Conservation (phyloP, 2,329 filamentous ascomycete genomes). For the Ceratocystis lukuohia region DNA sequence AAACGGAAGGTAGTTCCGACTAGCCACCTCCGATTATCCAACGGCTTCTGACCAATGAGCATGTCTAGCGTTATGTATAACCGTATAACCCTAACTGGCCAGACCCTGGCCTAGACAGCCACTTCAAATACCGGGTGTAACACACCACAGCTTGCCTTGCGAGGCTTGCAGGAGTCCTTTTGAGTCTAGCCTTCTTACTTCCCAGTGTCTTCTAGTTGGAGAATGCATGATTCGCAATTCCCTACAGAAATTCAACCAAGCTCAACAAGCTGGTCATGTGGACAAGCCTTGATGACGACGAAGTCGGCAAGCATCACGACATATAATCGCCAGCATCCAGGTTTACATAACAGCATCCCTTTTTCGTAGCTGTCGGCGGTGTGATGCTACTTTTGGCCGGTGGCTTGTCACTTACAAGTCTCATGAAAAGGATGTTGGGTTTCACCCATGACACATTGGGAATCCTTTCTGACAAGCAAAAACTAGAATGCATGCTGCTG, state of each 20-base stretch:
- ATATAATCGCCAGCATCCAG: not conserved
- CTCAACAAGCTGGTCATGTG: not conserved
- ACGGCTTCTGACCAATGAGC: not conserved
- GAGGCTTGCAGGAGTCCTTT: not conserved
- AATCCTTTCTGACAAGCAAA: slow-evolving; percentile 12
- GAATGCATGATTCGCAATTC: not conserved
- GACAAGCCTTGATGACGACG: slow-evolving; percentile 4
- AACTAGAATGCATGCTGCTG: not conserved
- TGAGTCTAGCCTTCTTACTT: not conserved
- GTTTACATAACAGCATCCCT: slow-evolving; percentile 5
- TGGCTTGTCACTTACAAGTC: not conserved
- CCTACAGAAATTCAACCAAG: not conserved
- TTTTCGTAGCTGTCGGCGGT: not conserved
- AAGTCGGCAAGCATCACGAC: slow-evolving; percentile 3
- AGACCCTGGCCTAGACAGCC: not conserved
- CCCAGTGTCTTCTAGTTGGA: not conserved
- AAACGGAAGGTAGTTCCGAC: not conserved
- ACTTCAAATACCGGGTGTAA: not conserved
- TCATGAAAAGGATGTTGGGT: not conserved
- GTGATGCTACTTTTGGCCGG: not conserved
- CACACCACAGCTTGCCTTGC: not conserved
- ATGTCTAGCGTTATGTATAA: not conserved
- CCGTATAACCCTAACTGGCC: not conserved
- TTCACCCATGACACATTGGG: slow-evolving; percentile 2
- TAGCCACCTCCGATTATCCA: not conserved